Conservation (phyloP, 2,329 filamentous ascomycete genomes). For the Penicillium sp. region DNA sequence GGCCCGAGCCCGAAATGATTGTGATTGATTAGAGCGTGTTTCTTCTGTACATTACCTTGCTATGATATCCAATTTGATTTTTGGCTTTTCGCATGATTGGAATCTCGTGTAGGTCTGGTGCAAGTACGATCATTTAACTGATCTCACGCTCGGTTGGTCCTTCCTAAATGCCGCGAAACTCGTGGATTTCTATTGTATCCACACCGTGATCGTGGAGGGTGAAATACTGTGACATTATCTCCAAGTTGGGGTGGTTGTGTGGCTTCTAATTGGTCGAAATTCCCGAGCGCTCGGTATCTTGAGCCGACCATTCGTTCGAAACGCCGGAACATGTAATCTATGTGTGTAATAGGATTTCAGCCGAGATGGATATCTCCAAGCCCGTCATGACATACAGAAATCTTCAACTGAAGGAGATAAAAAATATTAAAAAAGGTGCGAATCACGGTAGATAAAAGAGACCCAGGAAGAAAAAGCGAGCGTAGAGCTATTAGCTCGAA, state of each 20-base stretch:
- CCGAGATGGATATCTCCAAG: neutral
- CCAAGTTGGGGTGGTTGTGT: neutral
- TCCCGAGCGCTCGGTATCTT: neutral
- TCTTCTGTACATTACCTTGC: neutral
- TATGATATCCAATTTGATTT: constrained; percentile 3
- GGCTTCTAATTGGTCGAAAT: neutral
- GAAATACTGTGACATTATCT: constrained; percentile 9
- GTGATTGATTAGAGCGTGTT: constrained; percentile 8
- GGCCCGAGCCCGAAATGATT: constrained; percentile 1
- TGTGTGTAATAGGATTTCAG: constrained; percentile 3
- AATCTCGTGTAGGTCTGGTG: no score
- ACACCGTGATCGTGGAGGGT: neutral
- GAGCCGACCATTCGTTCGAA: neutral
- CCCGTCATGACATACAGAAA: neutral
- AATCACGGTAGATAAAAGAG: neutral
- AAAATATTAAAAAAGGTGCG: neutral
- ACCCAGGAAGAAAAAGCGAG: neutral
- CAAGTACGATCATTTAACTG: neutral
- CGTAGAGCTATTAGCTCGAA: neutral
- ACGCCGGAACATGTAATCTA: neutral
- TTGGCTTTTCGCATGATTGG: neutral
- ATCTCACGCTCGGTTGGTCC: constrained; percentile 4
- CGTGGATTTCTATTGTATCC: neutral
- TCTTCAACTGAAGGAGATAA: neutral
- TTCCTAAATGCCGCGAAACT: constrained; percentile 3